A percentile compares a stretch with the other conserved stretches of the same genome.
Conservation (phyloP, 2,329 filamentous ascomycete species). For the Hypoxylon sp. region DNA sequence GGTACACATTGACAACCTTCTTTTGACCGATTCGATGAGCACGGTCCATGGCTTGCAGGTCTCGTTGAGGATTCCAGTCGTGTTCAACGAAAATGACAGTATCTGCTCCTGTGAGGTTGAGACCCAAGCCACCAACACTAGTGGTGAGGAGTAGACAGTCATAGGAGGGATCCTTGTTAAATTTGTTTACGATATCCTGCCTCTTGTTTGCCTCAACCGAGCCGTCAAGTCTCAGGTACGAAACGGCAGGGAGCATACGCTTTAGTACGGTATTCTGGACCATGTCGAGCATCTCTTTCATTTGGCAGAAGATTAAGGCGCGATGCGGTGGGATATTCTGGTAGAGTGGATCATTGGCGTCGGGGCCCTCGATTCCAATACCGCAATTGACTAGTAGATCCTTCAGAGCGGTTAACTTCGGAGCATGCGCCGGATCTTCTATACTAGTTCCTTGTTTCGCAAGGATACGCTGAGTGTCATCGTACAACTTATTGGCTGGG, state of each 20-base stretch:
- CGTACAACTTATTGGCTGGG: slow-evolving; percentile 90
- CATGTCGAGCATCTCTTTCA: slow-evolving; percentile 99
- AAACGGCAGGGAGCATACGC: slow-evolving; percentile 90
- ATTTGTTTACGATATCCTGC: slow-evolving; percentile 98
- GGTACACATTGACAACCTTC: slow-evolving; percentile 99
- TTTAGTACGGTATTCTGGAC: slow-evolving; percentile 94
- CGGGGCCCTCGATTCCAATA: slow-evolving; percentile 82
- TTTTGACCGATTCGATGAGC: slow-evolving; percentile 99
- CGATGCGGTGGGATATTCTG: slow-evolving; percentile 95
- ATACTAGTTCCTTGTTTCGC: slow-evolving; percentile 83
- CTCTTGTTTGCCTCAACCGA: slow-evolving; percentile 92
- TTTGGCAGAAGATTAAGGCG: slow-evolving; percentile 97
- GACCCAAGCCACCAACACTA: slow-evolving; percentile 90
- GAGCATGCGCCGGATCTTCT: slow-evolving; percentile 88
- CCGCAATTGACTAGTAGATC: slow-evolving; percentile 98
- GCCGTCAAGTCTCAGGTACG: slow-evolving; percentile 94
- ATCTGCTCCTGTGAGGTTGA: slow-evolving; percentile 96
- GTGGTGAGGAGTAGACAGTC: slow-evolving; percentile 95
- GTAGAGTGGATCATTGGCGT: slow-evolving; percentile 70
- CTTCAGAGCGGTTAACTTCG: slow-evolving; percentile 89
- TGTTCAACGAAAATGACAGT: slow-evolving; percentile 99
- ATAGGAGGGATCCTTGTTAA: slow-evolving; percentile 97
- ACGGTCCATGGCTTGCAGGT: slow-evolving; percentile 98
- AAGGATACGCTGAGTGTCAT: slow-evolving; percentile 85
- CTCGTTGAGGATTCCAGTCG: slow-evolving; percentile 99